Conservation (phyloP, 1,284 basidiomycete genomes). For the Tilletia horrida region DNA sequence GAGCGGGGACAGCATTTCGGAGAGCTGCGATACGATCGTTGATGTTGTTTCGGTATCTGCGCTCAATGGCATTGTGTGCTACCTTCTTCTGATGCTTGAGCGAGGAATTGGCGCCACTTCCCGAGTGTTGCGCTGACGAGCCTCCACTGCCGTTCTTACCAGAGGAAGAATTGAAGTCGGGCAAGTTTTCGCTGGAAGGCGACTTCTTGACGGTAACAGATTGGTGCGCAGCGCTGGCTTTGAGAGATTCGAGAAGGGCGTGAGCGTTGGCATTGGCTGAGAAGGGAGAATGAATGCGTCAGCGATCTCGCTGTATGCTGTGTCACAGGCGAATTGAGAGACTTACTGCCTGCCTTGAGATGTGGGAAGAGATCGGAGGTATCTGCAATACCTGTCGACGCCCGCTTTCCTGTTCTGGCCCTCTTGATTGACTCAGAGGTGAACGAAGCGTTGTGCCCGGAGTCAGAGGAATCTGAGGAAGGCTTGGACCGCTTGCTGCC, state of each 20-base stretch:
- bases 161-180: background rate
- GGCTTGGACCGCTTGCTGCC: conserved; percentile 34
- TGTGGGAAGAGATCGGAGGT: conserved; percentile 10
- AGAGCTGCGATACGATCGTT: conserved; percentile 53
- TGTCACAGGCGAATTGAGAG: background rate
- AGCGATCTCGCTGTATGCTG: background rate
- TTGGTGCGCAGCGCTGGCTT: conserved; percentile 5
- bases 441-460: conserved; percentile 22
- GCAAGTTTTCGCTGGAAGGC: background rate
- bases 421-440: background rate
- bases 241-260: conserved; percentile 2
- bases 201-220: conserved; percentile 9
- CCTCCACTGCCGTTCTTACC: background rate
- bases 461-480: conserved; percentile 31
- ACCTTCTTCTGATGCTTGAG: conserved; percentile 38
- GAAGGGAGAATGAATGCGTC: background rate
- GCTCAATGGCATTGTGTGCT: conserved; percentile 52
- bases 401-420: background rate
- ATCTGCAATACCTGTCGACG: background rate
- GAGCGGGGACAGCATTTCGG: conserved; percentile 74
- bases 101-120: background rate
- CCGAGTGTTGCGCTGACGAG: background rate
- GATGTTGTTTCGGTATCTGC: conserved; percentile 53
- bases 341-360: conserved; percentile 16
- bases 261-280: conserved; percentile 30